Percentiles rank a stretch among this genome's conserved stretches.
Evolutionary conservation across 768 basidiomycete species (phyloP).

Genomic region (Russula sp.): DNA sequence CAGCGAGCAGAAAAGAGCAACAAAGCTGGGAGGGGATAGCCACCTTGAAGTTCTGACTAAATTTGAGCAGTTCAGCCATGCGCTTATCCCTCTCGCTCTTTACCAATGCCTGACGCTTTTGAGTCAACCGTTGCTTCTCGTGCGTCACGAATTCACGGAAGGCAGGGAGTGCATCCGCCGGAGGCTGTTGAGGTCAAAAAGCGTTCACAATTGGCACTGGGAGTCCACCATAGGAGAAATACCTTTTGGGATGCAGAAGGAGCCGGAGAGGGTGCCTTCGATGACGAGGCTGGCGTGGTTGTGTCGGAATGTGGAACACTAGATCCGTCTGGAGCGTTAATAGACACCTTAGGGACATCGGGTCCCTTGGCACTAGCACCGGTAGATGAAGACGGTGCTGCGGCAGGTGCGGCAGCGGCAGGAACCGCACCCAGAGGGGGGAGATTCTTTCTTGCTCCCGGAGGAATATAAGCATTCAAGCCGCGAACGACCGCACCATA

Average conservation of each 20-base stretch:
- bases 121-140: conserved; percentile 84
- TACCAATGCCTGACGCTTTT: conserved; percentile 82
- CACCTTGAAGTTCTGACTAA: conserved; percentile 93
- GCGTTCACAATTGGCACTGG: neutral
- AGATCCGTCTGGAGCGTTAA: conserved; percentile 75
- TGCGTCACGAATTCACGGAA: conserved; percentile 91
- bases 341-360: conserved; percentile 66
- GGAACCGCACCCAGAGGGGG: conserved; percentile 18
- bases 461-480: conserved; percentile 89
- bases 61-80: conserved; percentile 88
- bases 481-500: conserved; percentile 90
- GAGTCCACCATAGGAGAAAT: conserved; percentile 15
- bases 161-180: conserved; percentile 71
- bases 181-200: conserved; percentile 39
- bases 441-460: conserved; percentile 64
- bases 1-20: neutral
- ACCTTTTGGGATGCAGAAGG: conserved; percentile 53
- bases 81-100: conserved; percentile 95
- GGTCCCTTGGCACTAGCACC: conserved; percentile 30
- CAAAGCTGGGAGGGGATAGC: conserved; percentile 18
- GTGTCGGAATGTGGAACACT: conserved; percentile 37
- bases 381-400: conserved; percentile 29
- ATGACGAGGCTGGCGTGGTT: conserved; percentile 39
- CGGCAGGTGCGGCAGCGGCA: conserved; percentile 23
- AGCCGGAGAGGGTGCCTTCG: conserved; percentile 61